phyloP scores from a whole-genome alignment of 2,329 filamentous ascomycete species.

The Cytospora leucostoma region DNA sequence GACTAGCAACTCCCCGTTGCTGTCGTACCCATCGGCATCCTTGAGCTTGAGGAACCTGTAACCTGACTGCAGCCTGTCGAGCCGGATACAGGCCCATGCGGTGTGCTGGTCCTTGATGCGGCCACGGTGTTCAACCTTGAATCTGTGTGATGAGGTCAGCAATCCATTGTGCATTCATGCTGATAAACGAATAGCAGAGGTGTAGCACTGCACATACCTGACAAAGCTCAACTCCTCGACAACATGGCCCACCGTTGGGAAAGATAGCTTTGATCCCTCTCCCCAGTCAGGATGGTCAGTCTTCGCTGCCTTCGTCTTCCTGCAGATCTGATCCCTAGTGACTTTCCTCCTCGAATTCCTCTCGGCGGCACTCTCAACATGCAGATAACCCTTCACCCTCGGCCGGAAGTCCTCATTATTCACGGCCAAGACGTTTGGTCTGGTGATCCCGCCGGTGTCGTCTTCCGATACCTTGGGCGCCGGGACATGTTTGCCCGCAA shows the following conservation, averaged over 20 bases:
- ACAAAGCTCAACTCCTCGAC: constrained; percentile 72
- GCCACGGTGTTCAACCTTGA: constrained; percentile 55
- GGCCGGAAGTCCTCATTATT: constrained; percentile 63
- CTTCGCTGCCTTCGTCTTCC: constrained; percentile 54
- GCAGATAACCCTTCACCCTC: constrained; percentile 76
- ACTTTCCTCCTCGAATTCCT: constrained; percentile 38
- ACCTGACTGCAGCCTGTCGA: constrained; percentile 57
- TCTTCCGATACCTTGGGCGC: constrained; percentile 46
- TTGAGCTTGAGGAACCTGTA: constrained; percentile 56
- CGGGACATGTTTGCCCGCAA: constrained; percentile 75
- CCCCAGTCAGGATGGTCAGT: constrained; percentile 67
- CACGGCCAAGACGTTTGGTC: constrained; percentile 43
- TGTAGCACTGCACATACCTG: constrained; percentile 49
- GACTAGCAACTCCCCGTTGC: constrained; percentile 52
- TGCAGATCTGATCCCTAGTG: constrained; percentile 14
- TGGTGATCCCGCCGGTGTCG: constrained; percentile 31
- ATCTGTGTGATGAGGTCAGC: constrained; percentile 39
- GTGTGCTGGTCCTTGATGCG: constrained; percentile 42
- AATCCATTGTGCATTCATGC: background rate
- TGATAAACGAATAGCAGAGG: background rate
- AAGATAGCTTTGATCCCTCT: constrained; percentile 54
- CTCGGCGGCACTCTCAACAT: constrained; percentile 65
- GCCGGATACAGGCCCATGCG: constrained; percentile 60
- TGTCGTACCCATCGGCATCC: constrained; percentile 46
- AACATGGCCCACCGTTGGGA: constrained; percentile 58